Conservation (phyloP, 2,329 filamentous ascomycete genomes). For the Penicillium aurantiogriseum region DNA sequence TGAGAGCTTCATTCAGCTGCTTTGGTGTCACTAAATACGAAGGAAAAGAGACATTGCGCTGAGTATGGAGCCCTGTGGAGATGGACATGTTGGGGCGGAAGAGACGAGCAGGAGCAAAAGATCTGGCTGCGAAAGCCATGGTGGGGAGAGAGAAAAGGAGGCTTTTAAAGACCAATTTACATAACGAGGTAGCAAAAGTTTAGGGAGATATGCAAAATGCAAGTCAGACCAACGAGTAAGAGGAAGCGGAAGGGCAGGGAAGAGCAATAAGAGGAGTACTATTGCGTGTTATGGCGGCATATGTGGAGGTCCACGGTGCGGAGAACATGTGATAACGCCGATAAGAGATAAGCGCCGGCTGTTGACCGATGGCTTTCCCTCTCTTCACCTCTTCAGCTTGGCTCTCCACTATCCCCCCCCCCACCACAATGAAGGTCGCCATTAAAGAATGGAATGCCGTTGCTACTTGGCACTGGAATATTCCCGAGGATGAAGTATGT, state of each 20-base stretch:
- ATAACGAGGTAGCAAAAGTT: constrained; percentile 19
- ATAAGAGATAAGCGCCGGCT: background rate
- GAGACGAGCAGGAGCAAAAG: constrained; percentile 24
- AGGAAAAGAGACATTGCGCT: constrained; percentile 59
- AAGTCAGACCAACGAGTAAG: background rate
- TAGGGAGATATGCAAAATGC: background rate
- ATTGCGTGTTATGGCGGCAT: constrained; percentile 8
- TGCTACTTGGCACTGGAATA: constrained; percentile 96
- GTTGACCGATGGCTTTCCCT: constrained; percentile 2
- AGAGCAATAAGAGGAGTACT: constrained; percentile 10
- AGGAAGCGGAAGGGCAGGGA: background rate
- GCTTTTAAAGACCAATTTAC: constrained; percentile 24
- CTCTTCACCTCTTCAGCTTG: background rate
- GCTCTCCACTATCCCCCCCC: background rate
- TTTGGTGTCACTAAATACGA: constrained; percentile 84
- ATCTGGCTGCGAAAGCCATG: constrained; percentile 39
- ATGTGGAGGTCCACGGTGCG: constrained; percentile 16
- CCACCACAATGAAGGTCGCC: constrained; percentile 78
- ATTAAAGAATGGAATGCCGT: constrained; percentile 93
- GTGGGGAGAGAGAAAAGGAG: constrained; percentile 7
- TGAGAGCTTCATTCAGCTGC: constrained; percentile 77
- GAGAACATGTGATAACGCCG: constrained; percentile 22
- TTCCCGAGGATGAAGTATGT: constrained; percentile 95
- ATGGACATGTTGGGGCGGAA: constrained; percentile 30
- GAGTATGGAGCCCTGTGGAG: constrained; percentile 24